Evolutionary conservation across 495 filamentous ascomycete genomes (phyloP).

Genomic region (Podospora sp.): DNA sequence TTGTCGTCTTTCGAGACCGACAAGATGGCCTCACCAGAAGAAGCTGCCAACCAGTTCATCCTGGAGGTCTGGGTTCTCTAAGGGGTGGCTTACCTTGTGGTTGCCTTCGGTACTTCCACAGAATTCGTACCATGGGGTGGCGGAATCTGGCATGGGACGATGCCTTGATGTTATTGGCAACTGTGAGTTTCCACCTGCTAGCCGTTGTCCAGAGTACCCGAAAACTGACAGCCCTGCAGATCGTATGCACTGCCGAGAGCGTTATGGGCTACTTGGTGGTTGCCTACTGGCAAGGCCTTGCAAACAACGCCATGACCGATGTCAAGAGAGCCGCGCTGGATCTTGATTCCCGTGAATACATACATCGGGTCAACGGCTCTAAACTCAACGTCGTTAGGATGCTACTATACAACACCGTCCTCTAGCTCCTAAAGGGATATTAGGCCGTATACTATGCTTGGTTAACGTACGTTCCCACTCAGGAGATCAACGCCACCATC

Average conservation of each 20-base stretch:
- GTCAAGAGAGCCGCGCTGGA: constrained; percentile 47
- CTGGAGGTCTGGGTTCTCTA: constrained; percentile 37
- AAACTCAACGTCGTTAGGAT: constrained; percentile 60
- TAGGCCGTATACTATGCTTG: constrained; percentile 62
- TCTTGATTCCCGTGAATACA: constrained; percentile 46
- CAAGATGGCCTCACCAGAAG: constrained; percentile 8
- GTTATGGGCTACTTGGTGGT: constrained; percentile 41
- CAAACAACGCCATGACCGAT: constrained; percentile 60
- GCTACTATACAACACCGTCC: constrained; percentile 56
- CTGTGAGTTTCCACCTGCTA: constrained; percentile 49
- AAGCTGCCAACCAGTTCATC: constrained; percentile 27
- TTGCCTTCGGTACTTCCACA: constrained; percentile 34
- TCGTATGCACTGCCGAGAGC: constrained; percentile 44
- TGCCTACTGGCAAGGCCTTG: constrained; percentile 35
- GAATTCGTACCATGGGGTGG: constrained; percentile 31
- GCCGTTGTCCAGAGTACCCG: not conserved
- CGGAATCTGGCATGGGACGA: constrained; percentile 46
- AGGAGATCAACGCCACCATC: too few relatives aligned
- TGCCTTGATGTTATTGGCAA: constrained; percentile 56
- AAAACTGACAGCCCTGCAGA: constrained; percentile 18
- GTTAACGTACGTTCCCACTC: constrained; percentile 47
- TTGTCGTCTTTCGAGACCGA: not conserved
- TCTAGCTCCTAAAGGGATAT: constrained; percentile 61
- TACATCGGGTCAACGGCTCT: constrained; percentile 55
- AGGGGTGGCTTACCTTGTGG: constrained; percentile 32